phyloP scores from a whole-genome alignment of 805 yeast species.

The Tetrapisispora namnaoensis region DNA sequence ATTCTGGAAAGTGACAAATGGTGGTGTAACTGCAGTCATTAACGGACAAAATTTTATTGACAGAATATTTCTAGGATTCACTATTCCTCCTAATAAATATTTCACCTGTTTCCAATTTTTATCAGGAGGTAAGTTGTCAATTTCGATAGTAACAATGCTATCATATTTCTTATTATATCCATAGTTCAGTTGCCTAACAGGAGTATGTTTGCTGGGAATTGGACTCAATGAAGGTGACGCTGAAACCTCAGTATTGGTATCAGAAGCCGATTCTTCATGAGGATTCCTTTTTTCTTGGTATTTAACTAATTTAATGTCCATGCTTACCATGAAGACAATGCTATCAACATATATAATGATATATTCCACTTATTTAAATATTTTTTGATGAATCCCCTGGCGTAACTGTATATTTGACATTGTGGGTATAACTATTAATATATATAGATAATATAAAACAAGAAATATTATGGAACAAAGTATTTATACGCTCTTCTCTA shows the following conservation, averaged over 20 bases:
- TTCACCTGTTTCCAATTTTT: slow-evolving; percentile 28
- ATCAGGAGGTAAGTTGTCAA: slow-evolving; percentile 28
- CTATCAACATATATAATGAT: no score
- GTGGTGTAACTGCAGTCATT: slow-evolving; percentile 26
- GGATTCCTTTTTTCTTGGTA: neutral
- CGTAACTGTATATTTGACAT: no score
- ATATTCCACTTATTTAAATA: no score
- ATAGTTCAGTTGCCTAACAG: neutral
- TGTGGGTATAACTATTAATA: no score
- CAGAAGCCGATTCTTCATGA: neutral
- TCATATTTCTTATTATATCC: neutral
- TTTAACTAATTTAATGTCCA: neutral
- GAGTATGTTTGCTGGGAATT: neutral
- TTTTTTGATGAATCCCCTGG: no score
- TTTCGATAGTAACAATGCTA: slow-evolving; percentile 9
- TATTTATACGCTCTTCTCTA: no score
- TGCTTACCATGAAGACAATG: neutral
- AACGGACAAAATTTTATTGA: slow-evolving; percentile 26
- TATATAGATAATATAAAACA: no score
- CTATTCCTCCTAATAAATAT: slow-evolving; percentile 27
- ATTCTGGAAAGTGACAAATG: slow-evolving; percentile 26
- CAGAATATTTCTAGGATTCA: slow-evolving; percentile 23
- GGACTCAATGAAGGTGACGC: neutral
- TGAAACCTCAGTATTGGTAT: neutral
- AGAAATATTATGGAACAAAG: no score